A percentile compares a stretch with the other conserved stretches of the same genome.
phyloP scores from a whole-genome alignment of 2,329 filamentous ascomycete genomes.

The Aspergillus sp. region DNA sequence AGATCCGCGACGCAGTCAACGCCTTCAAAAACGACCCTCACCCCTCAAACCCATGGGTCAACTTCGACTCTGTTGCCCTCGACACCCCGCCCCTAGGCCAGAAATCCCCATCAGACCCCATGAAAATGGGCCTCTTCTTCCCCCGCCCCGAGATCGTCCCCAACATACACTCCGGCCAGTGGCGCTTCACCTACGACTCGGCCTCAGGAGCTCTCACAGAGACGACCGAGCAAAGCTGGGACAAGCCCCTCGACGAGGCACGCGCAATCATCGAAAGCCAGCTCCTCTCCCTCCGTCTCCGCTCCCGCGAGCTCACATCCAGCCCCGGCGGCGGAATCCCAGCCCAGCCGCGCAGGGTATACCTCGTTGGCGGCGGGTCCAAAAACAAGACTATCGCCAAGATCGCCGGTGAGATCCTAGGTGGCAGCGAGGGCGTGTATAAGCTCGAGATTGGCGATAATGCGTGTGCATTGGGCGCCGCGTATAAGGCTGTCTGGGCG shows the following conservation, averaged over 20 bases:
- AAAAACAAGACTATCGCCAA: constrained; percentile 85
- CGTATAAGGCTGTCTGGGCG: constrained; percentile 96
- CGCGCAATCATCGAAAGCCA: constrained; percentile 93
- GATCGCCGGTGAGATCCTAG: constrained; percentile 83
- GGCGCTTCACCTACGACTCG: constrained; percentile 69
- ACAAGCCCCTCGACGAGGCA: constrained; percentile 68
- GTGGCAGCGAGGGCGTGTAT: constrained; percentile 85
- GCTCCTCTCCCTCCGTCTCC: constrained; percentile 83
- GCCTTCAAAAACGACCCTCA: constrained; percentile 44
- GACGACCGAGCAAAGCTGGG: constrained; percentile 52
- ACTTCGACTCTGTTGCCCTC: constrained; percentile 74
- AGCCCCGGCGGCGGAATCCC: constrained; percentile 60
- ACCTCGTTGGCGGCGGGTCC: constrained; percentile 90
- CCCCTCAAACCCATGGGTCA: constrained; percentile 65
- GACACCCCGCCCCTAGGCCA: constrained; percentile 69
- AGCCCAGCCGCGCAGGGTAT: constrained; percentile 82
- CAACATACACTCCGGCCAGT: constrained; percentile 81
- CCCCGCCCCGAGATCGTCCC: constrained; percentile 94
- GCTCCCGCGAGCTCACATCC: constrained; percentile 73
- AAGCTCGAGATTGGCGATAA: constrained; percentile 92
- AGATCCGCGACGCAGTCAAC: constrained; percentile 79
- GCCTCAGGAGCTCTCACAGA: constrained; percentile 54
- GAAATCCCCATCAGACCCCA: constrained; percentile 53
- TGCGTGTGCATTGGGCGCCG: constrained; percentile 88
- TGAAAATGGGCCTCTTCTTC: constrained; percentile 92